Conservation (phyloP, 345 rosid species). For the Pseudoturritis turrita region DNA sequence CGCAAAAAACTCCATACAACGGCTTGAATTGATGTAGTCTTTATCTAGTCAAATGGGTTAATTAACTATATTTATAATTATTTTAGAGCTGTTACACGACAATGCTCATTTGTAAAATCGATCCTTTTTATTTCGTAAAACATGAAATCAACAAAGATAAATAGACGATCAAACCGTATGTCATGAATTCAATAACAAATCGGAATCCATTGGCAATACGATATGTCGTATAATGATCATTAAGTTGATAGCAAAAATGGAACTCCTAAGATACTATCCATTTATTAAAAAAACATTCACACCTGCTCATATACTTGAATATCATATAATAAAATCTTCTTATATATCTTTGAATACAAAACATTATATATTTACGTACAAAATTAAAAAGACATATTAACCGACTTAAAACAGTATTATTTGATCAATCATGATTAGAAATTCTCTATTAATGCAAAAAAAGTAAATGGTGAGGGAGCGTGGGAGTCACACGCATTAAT, state of each 20-base stretch:
- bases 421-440: neutral
- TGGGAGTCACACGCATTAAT: constrained; percentile 4
- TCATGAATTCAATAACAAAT: neutral
- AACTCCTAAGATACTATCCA: neutral
- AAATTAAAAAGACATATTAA: too few relatives aligned
- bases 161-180: neutral
- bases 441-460: neutral
- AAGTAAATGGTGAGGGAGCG: neutral
- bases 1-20: too few relatives aligned
- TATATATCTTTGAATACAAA: neutral
- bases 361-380: too few relatives aligned
- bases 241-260: neutral
- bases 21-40: neutral
- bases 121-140: neutral
- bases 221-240: neutral
- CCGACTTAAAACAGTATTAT: too few relatives aligned
- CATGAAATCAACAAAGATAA: neutral
- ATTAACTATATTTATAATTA: neutral
- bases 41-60: neutral
- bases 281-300: neutral
- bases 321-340: too few relatives aligned
- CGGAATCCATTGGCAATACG: neutral
- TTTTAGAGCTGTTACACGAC: neutral
- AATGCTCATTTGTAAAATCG: neutral
- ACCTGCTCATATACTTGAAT: neutral